Evolutionary conservation across 805 yeast genomes (phyloP), one percentile per base, ranked within the genome.

Genomic region (Ogataea methanolica): DNA sequence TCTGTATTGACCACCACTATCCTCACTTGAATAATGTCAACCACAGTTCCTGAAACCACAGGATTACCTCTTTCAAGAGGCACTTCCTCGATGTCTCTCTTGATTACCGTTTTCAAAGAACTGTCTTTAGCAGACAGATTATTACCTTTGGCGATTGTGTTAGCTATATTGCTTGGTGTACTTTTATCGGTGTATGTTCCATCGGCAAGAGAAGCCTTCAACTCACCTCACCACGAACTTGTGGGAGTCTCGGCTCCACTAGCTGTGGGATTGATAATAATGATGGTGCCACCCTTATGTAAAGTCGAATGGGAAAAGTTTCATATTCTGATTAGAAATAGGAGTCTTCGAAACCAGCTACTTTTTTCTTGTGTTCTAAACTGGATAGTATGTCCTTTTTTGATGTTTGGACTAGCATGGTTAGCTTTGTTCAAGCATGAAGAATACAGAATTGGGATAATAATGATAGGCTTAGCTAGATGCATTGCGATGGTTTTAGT

Each of bases 401-500:
- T 79, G 44, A 79, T 79, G 84, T 68, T 76, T 56, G 82, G 75
- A 0, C 63, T 79, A 16, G 74, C 80, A 0, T 79, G 84, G 85
- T 55, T 73, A 39, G 68, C 71, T 0, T 53, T 80, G 42, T 75
- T 75, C 46, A 75, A 78, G 47, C 55, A 69, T 43, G 63, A 63
- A 7, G 84, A 76, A 46, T 75, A 74, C 47, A 63, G 84, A 38
- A 66, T 62, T 37, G 84, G 84, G 1, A 68, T 80, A n/a, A 76
- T 80, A 31, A 72, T 80, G 75, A 76, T 80, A 41, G 85, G 85
- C 1, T 47, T 76, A 34, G 84, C 82, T 6, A 62, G 84, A 48
- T 79, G 85, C 57, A 78, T 79, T 52, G 85, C 84, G 21, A 79
- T 80, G 84, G 85, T 79, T 1, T 61, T 80, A 43, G 59, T 79